Evolutionary conservation across 2,329 filamentous ascomycete species (phyloP), one percentile per base, ranked within the genome.

Genomic region (Ophiocordyceps unilateralis): DNA sequence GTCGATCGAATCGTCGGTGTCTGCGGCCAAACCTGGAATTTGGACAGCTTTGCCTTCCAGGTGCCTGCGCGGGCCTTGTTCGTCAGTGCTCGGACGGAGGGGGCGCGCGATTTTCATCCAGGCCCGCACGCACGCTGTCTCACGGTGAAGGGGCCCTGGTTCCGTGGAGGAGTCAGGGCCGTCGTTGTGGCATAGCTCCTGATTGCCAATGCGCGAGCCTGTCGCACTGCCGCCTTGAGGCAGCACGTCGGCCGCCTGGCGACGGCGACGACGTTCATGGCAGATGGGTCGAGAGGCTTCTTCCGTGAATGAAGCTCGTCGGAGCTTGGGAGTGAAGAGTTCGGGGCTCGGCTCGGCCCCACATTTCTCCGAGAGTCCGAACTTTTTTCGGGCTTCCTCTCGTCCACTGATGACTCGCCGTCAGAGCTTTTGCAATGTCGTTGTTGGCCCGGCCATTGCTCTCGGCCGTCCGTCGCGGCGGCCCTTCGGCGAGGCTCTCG

Each of bases 211-310:
- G 7, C 5, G 4, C 14, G 30, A 17, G 70, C 62, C 55, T 74
- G 69, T 49, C 78, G 69, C 52, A 85, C 56, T 32, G 75, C 64
- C 24, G 74, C 66, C 62, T 82, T 83, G 58, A 83, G 75, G 62
- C 76, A 80, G 68, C 76, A 74, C 56, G 83, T 62, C 48, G 82
- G 81, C 73, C 81, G 77, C 63, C 74, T 63, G 55, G 70, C 55
- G 46, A 71, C 62, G 50, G 74, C 67, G 50, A 73, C 69, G 70
- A 84, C 63, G 20, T 21, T 39, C 20, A 22, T 39, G 20, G 12
- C 19, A 34, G 32, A 17, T n/a, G 32, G 17, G 4, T 36, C 17
- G 17, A 36, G n/a, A 19, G n/a, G n/a, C n/a, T 20, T 17, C n/a
- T 19, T 4, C 12, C 12, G 14, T 15, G 28, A 14, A 34, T 6